Evolutionary conservation across 1,284 basidiomycete genomes (phyloP).

Genomic region (Sphaerobolus stellatus): DNA sequence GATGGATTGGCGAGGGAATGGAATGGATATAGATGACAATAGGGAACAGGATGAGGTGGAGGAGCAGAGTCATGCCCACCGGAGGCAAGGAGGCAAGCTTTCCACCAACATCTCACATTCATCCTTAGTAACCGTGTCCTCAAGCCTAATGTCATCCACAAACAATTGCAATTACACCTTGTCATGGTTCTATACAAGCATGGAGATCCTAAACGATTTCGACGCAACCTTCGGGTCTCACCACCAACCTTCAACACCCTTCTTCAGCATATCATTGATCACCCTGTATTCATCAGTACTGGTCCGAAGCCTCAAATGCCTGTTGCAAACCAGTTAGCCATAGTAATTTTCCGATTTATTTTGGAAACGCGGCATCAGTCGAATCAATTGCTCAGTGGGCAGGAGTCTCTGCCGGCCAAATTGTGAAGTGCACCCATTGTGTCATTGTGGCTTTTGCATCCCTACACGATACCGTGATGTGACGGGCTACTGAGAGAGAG

Average conservation of each 20-base stretch:
- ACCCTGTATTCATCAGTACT: conserved; percentile 25
- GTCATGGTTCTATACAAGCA: background rate
- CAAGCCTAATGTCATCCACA: background rate
- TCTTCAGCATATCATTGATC: background rate
- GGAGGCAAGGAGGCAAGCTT: background rate
- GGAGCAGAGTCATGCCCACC: background rate
- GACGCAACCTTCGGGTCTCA: conserved; percentile 20
- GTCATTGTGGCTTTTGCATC: conserved; percentile 39
- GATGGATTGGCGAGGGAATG: too few relatives aligned
- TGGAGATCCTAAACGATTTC: conserved; percentile 18
- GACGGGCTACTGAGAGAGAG: conserved; percentile 26
- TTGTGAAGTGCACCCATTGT: conserved; percentile 30
- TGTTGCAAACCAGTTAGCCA: conserved; percentile 18
- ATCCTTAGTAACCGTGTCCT: conserved; percentile 1
- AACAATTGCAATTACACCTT: background rate
- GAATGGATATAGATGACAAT: background rate
- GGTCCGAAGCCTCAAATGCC: conserved; percentile 7
- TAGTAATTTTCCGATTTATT: background rate
- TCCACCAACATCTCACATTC: background rate
- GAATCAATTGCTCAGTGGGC: conserved; percentile 29
- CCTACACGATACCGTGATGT: conserved; percentile 35
- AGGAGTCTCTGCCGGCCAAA: conserved; percentile 29
- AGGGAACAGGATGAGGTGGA: background rate
- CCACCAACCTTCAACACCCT: conserved; percentile 1
- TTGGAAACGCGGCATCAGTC: background rate